Conservation (phyloP, 169 alveolate species). For the Miamiensis avidus region DNA sequence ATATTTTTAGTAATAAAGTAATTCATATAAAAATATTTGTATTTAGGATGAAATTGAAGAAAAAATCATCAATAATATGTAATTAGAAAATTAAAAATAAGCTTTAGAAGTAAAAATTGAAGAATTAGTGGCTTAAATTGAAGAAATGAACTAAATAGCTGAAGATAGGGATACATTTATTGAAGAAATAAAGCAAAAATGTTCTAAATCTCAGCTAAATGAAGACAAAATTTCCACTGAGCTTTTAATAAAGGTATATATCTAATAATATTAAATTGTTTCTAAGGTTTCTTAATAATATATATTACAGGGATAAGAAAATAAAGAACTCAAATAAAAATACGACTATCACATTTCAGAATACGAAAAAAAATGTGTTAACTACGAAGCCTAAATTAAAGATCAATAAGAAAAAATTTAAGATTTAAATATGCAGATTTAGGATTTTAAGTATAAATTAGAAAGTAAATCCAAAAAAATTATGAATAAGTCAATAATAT, state of each 20-base stretch:
- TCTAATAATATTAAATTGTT: no score
- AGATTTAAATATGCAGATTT: no score
- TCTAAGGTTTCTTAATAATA: no score
- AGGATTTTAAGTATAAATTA: neutral
- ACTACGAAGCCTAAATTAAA: neutral
- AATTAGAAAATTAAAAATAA: neutral
- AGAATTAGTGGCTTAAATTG: neutral
- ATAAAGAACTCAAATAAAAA: neutral
- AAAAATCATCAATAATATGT: no score
- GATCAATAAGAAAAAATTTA: neutral
- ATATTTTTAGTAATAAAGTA: no score
- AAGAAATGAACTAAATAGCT: neutral
- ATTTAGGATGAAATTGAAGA: no score
- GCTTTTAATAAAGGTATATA: neutral
- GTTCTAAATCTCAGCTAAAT: neutral
- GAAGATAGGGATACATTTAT: neutral
- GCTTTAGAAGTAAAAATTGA: neutral
- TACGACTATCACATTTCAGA: neutral
- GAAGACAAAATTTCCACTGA: neutral
- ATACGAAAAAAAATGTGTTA: neutral
- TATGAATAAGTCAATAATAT: no score
- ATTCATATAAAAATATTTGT: no score
- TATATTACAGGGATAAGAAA: neutral
- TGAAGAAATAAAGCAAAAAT: neutral
- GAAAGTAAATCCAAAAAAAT: neutral